Base-by-base conservation (phyloP, 73 alveolate species). In the Breviolum minutum region DNA sequence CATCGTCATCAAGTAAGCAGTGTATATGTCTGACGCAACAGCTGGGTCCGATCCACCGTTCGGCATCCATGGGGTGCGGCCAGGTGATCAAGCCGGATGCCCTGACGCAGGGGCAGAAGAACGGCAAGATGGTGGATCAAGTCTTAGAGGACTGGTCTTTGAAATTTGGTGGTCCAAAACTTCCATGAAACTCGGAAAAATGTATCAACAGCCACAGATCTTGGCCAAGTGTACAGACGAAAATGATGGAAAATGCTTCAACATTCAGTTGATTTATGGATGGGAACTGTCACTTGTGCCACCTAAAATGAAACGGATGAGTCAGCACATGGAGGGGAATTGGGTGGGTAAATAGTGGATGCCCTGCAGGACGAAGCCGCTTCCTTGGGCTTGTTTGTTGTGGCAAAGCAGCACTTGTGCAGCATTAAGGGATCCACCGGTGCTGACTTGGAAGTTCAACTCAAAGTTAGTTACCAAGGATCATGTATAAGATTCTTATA, bases 111-210 rank as follows among this genome's bases (percentile, higher is more conserved):
- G 99, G 99, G 60, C 68, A 77, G 61, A 79, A 77, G 32, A 99
- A 99, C 62, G 99, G 99, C 88, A 99, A 99, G 97, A 99, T 99
- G 19, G 99, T 99, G 40, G 99, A 98, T 69, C 99, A 99, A 73
- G 97, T 91, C 76, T 32, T 91, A 22, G 97, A 91, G 97, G 97
- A 20, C 90, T 40, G 54, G 54, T 40, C 54, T 40, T 40, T 40
- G 54, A 40, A 40, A 40, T 40, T 40, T 40, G 54, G 54, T 40
- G 54, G 54, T 40, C 54, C 54, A 40, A 40, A 40, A 40, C 54
- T 40, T 40, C 54, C 54, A 40, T 40, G 54, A 40, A 40, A 40
- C 54, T 40, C 54, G 54, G 54, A 40, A 40, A 40, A 40, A 40
- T 40, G 54, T 40, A 40, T 40, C 54, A 40, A 3, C 54, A 40